Percentiles rank a stretch among this genome's conserved stretches.
phyloP scores from a whole-genome alignment of 371 early-diverging fungal species.

The Actinomortierella ambigua region DNA sequence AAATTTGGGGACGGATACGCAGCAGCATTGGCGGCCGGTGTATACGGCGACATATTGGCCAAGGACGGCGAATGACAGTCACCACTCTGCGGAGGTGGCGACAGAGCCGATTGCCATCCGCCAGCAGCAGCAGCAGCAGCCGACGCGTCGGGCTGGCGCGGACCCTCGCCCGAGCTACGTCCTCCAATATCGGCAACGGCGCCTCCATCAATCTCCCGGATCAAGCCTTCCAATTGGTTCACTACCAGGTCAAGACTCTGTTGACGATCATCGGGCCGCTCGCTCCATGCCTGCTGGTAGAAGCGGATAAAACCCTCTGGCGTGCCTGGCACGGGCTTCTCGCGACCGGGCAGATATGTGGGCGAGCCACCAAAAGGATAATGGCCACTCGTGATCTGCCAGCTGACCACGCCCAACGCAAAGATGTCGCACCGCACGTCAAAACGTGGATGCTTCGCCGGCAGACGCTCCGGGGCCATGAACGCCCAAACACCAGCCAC shows the following conservation, averaged over 20 bases:
- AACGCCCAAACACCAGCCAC: slow-evolving; percentile 37
- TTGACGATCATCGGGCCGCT: slow-evolving; percentile 22
- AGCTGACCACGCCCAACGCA: slow-evolving; percentile 35
- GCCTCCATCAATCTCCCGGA: no score
- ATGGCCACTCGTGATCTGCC: slow-evolving; percentile 32
- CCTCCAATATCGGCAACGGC: no score
- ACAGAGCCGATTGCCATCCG: no score
- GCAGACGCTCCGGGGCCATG: slow-evolving; percentile 42
- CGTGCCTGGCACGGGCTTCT: slow-evolving; percentile 23
- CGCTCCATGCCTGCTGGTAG: slow-evolving; percentile 33
- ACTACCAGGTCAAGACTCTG: slow-evolving; percentile 24
- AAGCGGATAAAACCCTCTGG: slow-evolving; percentile 26
- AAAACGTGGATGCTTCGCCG: slow-evolving; percentile 31
- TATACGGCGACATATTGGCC: no score
- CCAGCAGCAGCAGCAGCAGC: no score
- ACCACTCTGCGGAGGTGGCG: no score
- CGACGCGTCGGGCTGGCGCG: no score
- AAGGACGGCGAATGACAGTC: no score
- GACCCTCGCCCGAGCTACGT: no score
- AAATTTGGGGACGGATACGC: no score
- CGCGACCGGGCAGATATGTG: slow-evolving; percentile 11
- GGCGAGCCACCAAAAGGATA: slow-evolving; percentile 26
- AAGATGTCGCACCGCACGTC: slow-evolving; percentile 35
- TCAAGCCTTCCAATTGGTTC: no score
- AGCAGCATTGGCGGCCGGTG: no score